These are phyloP conservation scores for Moniliophthora roreri DNA, from an alignment of 1,284 basidiomycete genomes.

Conservation along the genomic window DNA sequence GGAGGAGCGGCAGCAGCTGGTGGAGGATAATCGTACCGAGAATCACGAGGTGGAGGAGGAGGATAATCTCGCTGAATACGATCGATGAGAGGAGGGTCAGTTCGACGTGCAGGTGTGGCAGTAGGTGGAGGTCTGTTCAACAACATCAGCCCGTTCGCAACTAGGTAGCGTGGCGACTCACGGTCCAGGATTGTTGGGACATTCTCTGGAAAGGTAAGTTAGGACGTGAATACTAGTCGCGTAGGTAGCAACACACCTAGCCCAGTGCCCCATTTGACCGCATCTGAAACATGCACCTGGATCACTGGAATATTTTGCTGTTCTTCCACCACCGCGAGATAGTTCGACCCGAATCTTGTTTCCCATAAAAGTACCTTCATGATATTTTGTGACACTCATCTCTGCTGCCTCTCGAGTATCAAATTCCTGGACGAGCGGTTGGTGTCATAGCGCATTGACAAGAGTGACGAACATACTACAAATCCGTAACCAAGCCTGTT, in stretches of 20 bases:
- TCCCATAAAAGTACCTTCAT: conserved; percentile 86
- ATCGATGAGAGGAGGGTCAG: conserved; percentile 54
- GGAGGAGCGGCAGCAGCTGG: conserved; percentile 31
- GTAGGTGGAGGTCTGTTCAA: conserved; percentile 8
- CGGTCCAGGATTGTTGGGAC: conserved; percentile 56
- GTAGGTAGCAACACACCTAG: conserved; percentile 55
- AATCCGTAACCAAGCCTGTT: conserved; percentile 80
- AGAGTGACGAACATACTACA: conserved; percentile 54
- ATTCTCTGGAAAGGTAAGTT: conserved; percentile 53
- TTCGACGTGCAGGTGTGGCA: conserved; percentile 15
- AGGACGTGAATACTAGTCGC: conserved; percentile 6
- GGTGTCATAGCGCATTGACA: conserved; percentile 2
- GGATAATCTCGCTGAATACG: conserved; percentile 56
- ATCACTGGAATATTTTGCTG: conserved; percentile 74
- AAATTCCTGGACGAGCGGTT: conserved; percentile 61
- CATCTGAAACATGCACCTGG: conserved; percentile 86
- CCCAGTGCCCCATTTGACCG: conserved; percentile 82
- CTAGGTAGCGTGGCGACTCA: conserved; percentile 22
- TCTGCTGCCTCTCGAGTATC: conserved; percentile 76
- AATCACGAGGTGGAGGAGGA: conserved; percentile 41
- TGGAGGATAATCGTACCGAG: conserved; percentile 29
- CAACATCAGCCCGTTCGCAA: conserved; percentile 3
- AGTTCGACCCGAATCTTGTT: conserved; percentile 85
- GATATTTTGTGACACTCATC: conserved; percentile 80
- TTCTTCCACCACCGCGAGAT: conserved; percentile 77